Evolutionary conservation across 1,284 basidiomycete genomes (phyloP).

Genomic region (Puccinia coronata): DNA sequence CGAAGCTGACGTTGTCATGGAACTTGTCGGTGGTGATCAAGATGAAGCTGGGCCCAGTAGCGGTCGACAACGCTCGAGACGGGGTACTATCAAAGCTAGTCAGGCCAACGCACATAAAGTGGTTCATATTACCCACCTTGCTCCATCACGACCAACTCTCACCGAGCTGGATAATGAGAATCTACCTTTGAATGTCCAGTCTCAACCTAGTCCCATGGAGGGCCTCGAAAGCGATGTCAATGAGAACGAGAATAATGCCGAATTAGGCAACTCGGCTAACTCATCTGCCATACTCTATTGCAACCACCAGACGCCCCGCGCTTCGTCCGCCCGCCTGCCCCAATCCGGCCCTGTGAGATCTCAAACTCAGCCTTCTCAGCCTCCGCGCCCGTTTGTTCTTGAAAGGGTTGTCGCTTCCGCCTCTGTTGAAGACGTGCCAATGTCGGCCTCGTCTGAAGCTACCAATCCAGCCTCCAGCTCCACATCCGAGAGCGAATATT

Average conservation of each 20-base stretch:
- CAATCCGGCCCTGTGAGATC: constrained; percentile 6
- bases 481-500: constrained; percentile 11
- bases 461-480: not conserved
- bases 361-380: not conserved
- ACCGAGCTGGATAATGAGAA: constrained; percentile 44
- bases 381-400: not conserved
- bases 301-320: constrained; percentile 46
- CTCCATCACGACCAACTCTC: constrained; percentile 27
- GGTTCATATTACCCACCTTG: constrained; percentile 39
- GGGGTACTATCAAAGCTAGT: constrained; percentile 47
- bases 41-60: constrained; percentile 37
- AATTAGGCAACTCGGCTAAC: not conserved
- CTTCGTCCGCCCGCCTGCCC: constrained; percentile 45
- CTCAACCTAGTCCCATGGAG: constrained; percentile 33
- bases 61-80: constrained; percentile 30
- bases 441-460: not conserved
- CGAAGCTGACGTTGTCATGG: constrained; percentile 48
- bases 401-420: not conserved
- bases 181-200: constrained; percentile 4
- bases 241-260: not conserved
- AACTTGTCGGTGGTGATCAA: constrained; percentile 26
- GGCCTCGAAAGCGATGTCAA: constrained; percentile 27
- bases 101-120: constrained; percentile 23
- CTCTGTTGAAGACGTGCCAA: constrained; percentile 6
- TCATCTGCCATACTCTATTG: constrained; percentile 16